phyloP scores from a whole-genome alignment of 192 early-diverging fungal genomes.

The Coemansia sp. region DNA sequence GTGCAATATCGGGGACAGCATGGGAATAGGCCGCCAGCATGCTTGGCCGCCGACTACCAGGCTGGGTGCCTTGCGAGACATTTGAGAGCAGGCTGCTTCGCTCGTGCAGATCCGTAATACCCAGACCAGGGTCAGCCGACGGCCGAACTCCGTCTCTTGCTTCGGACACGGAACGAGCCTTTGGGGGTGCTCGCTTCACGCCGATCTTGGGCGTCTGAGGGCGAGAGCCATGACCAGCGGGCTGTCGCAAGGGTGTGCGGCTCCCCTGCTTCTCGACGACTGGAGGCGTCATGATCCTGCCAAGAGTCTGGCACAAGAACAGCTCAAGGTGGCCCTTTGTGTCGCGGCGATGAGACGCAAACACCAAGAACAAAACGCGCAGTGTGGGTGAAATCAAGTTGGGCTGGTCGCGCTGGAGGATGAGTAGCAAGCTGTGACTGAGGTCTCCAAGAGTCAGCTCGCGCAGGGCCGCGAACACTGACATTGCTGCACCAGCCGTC shows the following conservation, averaged over 20 bases:
- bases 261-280: constrained; percentile 34
- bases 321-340: constrained; percentile 49
- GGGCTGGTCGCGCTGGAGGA: constrained; percentile 46
- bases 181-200: constrained; percentile 4
- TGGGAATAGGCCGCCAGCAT: background rate
- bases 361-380: constrained; percentile 56
- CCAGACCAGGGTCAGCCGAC: constrained; percentile 8
- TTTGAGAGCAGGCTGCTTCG: background rate
- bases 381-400: constrained; percentile 36
- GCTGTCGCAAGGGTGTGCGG: constrained; percentile 17
- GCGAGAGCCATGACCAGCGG: constrained; percentile 8
- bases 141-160: background rate
- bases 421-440: constrained; percentile 81
- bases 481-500: constrained; percentile 76
- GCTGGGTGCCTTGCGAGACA: background rate
- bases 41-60: constrained; percentile 22
- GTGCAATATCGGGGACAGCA: background rate
- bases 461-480: constrained; percentile 58
- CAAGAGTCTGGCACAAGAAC: constrained; percentile 50
- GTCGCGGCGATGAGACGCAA: constrained; percentile 39
- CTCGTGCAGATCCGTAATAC: constrained; percentile 8
- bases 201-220: constrained; percentile 20
- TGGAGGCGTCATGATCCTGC: constrained; percentile 37
- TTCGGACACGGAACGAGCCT: background rate
- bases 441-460: constrained; percentile 79